Conservation (phyloP, 306 rosid genomes). For the Vigna angularis region DNA sequence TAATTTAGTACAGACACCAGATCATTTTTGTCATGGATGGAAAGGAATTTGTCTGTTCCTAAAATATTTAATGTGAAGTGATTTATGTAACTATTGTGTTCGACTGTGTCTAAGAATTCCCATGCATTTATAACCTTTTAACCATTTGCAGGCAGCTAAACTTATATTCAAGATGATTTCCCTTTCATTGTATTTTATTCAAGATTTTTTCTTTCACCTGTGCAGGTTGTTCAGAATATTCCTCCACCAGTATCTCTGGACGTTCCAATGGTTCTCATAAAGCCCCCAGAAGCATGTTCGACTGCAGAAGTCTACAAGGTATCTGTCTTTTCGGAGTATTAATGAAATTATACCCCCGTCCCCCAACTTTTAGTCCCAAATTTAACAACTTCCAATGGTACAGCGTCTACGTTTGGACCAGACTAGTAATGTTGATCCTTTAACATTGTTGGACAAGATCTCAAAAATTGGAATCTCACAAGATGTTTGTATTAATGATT, state of each 20-base stretch:
- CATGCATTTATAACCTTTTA: constrained; percentile 4
- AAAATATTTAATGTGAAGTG: constrained; percentile 11
- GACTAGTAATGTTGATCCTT: constrained; percentile 75
- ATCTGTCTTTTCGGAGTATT: constrained; percentile 37
- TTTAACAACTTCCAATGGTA: constrained; percentile 40
- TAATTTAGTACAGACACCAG: constrained; percentile 1
- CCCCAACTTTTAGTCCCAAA: not conserved
- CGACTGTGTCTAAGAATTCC: constrained; percentile 12
- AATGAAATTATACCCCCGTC: constrained; percentile 15
- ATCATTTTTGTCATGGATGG: constrained; percentile 19
- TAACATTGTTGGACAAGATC: constrained; percentile 76
- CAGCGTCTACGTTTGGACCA: constrained; percentile 78
- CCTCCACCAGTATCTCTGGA: constrained; percentile 71
- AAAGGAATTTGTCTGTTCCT: constrained; percentile 5
- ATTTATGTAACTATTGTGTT: constrained; percentile 32
- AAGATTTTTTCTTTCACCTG: constrained; percentile 40
- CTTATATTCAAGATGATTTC: constrained; percentile 9
- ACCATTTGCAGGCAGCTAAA: constrained; percentile 28
- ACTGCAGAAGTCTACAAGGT: constrained; percentile 98
- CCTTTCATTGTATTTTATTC: constrained; percentile 36
- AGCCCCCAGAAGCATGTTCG: constrained; percentile 89
- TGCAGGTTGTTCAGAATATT: constrained; percentile 81
- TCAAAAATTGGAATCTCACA: constrained; percentile 80
- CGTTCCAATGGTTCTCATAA: constrained; percentile 94
- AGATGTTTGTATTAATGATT: constrained; percentile 88